phyloP scores from a whole-genome alignment of 2,329 filamentous ascomycete genomes.

The Sarocladiaceae sp. region DNA sequence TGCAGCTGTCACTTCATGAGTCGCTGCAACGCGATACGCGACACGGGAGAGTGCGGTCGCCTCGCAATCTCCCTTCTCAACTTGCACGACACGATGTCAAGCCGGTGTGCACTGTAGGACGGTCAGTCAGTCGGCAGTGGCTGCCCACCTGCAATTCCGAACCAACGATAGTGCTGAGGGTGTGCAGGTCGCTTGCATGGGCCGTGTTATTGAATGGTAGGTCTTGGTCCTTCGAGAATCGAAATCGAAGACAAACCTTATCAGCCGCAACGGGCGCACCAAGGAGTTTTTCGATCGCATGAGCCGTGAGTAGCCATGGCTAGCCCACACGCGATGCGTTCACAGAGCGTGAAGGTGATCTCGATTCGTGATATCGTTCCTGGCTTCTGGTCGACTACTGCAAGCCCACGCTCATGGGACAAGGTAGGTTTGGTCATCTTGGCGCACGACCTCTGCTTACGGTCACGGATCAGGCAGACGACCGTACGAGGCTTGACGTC shows the following conservation, averaged over 20 bases:
- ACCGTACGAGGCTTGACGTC: too few species aligned
- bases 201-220: constrained; percentile 5
- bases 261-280: neutral
- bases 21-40: neutral
- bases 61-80: constrained; percentile 3
- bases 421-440: constrained; percentile 4
- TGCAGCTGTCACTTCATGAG: neutral
- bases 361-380: neutral
- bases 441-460: neutral
- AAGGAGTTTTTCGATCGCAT: neutral
- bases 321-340: neutral
- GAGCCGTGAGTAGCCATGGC: constrained; percentile 6
- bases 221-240: constrained; percentile 8
- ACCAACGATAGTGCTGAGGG: neutral
- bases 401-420: constrained; percentile 1
- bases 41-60: neutral
- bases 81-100: constrained; percentile 3
- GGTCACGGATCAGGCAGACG: too few species aligned
- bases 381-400: neutral
- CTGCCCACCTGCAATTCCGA: constrained; percentile 1
- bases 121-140: constrained; percentile 6
- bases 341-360: neutral
- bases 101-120: constrained; percentile 1
- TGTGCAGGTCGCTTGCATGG: constrained; percentile 2
- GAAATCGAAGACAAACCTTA: constrained; percentile 1